These are phyloP conservation scores for Boletus rubescentipes DNA, from an alignment of 768 basidiomycete species.

Conservation along the genomic window DNA sequence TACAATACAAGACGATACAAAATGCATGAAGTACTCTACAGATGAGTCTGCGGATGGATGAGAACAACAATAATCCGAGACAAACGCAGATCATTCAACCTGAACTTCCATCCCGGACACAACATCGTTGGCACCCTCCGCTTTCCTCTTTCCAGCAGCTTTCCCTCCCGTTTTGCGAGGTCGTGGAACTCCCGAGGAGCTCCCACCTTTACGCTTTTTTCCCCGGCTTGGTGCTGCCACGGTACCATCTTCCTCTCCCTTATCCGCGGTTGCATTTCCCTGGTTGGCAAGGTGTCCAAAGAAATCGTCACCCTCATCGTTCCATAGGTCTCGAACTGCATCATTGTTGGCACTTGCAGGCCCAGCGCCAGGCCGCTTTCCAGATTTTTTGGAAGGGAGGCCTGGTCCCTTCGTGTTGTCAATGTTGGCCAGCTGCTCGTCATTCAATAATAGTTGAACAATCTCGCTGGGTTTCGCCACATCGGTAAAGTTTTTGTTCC, in stretches of 20 bases:
- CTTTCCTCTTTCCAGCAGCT: slow-evolving; percentile 31
- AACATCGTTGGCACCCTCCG: slow-evolving; percentile 22
- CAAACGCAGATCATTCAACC: slow-evolving; percentile 23
- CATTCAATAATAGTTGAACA: slow-evolving; percentile 89
- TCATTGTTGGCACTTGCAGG: slow-evolving; percentile 35
- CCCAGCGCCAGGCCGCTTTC: slow-evolving; percentile 35
- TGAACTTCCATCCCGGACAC: slow-evolving; percentile 27
- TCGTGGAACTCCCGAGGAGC: slow-evolving; percentile 14
- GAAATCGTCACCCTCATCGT: slow-evolving; percentile 85
- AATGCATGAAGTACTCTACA: slow-evolving; percentile 34
- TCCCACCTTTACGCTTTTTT: slow-evolving; percentile 36
- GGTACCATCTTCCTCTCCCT: slow-evolving; percentile 31
- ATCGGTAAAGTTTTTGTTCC: slow-evolving; percentile 92
- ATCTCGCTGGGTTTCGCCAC: slow-evolving; percentile 96
- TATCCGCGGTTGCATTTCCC: slow-evolving; percentile 20
- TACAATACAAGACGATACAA: slow-evolving; percentile 32
- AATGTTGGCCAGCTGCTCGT: slow-evolving; percentile 83
- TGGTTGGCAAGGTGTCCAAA: slow-evolving; percentile 57
- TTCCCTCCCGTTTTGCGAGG: slow-evolving; percentile 35
- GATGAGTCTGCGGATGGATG: slow-evolving; percentile 12
- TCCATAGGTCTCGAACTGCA: slow-evolving; percentile 68
- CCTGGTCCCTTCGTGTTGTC: slow-evolving; percentile 45
- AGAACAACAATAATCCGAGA: slow-evolving; percentile 13
- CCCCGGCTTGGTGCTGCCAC: slow-evolving; percentile 26
- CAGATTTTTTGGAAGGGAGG: slow-evolving; percentile 36